A percentile compares a stretch with the other conserved stretches of the same genome.
Conservation (phyloP, 768 basidiomycete genomes). For the Lentinula sp. region DNA sequence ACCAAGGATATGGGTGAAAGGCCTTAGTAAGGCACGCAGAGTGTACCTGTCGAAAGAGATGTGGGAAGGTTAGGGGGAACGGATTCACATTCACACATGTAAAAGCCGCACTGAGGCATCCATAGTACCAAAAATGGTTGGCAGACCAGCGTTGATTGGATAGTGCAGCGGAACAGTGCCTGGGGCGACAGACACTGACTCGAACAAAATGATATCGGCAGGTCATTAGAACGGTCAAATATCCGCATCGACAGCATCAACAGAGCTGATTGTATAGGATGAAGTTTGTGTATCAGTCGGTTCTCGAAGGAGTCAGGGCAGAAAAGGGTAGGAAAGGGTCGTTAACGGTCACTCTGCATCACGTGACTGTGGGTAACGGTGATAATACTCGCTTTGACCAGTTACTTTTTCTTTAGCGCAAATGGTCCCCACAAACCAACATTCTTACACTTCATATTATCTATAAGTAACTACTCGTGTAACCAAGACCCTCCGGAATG, state of each 20-base stretch:
- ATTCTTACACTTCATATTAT: too few relatives aligned
- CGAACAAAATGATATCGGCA: too few relatives aligned
- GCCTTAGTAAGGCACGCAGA: background rate
- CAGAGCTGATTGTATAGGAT: too few relatives aligned
- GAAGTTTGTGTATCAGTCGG: too few relatives aligned
- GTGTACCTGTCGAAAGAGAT: background rate
- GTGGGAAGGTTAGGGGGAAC: background rate
- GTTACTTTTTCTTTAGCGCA: background rate
- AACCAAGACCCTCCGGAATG: background rate
- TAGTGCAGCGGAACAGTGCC: too few relatives aligned
- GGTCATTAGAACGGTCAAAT: too few relatives aligned
- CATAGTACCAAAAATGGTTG: background rate
- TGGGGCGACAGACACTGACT: background rate
- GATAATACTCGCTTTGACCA: background rate
- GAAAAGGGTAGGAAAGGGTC: too few relatives aligned
- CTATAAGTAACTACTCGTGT: too few relatives aligned
- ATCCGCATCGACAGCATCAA: too few relatives aligned
- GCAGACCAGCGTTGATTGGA: background rate
- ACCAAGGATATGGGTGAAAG: background rate
- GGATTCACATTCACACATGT: background rate
- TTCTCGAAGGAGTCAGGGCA: too few relatives aligned
- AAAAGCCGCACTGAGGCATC: background rate
- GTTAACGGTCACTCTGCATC: background rate
- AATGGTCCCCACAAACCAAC: too few relatives aligned
- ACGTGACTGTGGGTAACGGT: background rate